A percentile compares a stretch with the other conserved stretches of the same genome.
Evolutionary conservation across 108 stramenopile genomes (phyloP).

Genomic region (Asterionellopsis glacialis): DNA sequence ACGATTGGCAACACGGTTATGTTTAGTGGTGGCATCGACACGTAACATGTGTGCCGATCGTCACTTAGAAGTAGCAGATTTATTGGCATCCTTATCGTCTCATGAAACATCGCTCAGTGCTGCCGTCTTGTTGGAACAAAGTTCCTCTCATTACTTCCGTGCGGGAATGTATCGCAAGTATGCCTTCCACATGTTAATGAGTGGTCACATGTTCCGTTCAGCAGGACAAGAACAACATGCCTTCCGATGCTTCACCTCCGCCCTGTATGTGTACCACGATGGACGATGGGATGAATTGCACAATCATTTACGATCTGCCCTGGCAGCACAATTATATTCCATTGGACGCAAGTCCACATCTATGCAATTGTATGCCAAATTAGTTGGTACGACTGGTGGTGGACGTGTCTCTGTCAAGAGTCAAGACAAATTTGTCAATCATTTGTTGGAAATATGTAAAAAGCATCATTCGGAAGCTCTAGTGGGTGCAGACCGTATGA

Average conservation of each 20-base stretch:
- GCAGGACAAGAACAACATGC: slow-evolving; percentile 79
- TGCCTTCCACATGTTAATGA: slow-evolving; percentile 90
- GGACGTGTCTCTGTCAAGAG: slow-evolving; percentile 72
- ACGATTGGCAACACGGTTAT: slow-evolving; percentile 68
- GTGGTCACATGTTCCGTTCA: slow-evolving; percentile 87
- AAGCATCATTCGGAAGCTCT: slow-evolving; percentile 60
- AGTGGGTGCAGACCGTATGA: slow-evolving; percentile 73
- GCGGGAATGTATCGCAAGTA: slow-evolving; percentile 76
- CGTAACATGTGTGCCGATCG: slow-evolving; percentile 40
- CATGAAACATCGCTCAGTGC: slow-evolving; percentile 83
- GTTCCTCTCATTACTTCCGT: slow-evolving; percentile 66
- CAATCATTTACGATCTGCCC: slow-evolving; percentile 71
- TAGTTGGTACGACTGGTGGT: slow-evolving; percentile 49
- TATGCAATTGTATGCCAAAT: slow-evolving; percentile 70
- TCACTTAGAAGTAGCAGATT: slow-evolving; percentile 79
- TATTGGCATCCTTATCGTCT: slow-evolving; percentile 75
- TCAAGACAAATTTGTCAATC: slow-evolving; percentile 79
- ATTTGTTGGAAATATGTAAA: slow-evolving; percentile 72
- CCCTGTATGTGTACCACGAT: slow-evolving; percentile 69
- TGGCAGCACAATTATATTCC: slow-evolving; percentile 78
- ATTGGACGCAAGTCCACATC: slow-evolving; percentile 69
- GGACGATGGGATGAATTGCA: slow-evolving; percentile 75
- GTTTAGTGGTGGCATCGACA: slow-evolving; percentile 53
- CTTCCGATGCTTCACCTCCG: slow-evolving; percentile 80
- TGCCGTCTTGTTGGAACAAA: slow-evolving; percentile 79